Base-by-base conservation (phyloP, 1,139 yeast species). In the Pichia sp. region DNA sequence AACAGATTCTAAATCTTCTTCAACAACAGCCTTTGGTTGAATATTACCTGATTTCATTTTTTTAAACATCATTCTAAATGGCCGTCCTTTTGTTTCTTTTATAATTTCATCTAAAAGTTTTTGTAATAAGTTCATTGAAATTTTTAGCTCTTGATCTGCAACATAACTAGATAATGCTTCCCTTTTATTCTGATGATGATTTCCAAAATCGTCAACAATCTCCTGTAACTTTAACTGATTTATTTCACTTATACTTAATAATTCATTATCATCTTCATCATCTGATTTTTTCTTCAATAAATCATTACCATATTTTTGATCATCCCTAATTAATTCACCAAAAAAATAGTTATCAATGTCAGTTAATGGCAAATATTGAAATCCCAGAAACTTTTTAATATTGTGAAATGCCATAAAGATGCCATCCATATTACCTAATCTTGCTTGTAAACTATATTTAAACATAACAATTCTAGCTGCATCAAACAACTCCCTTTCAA, bases 391-490 rank as follows among this genome's bases (percentile, higher is more conserved):
- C 42, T 81, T 72, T 40, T 79, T 75, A 48, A 89, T 75, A 63
- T 89, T 92, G 66, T 92, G 98, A 63, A 84, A 92, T 0, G 96
- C 96, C 29, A 92, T 73, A 57, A 86, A 89, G 5, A 92, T 88
- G 6, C 98, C 98, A 65, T 90, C 97, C 98, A 92, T 92, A 58
- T 86, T 82, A 1, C 98, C 98, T 43, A 92, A 86, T 53, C 97
- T 74, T 0, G 97, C 97, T 64, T 92, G 98, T 55, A 90, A 73
- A 10, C 87, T 76, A 62, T 90, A 92, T 65, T 92, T 92, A 58
- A 92, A 69, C 67, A 92, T 67, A 0, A 94, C 84, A 1, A 92
- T 78, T 50, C 86, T 70, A 11, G 85, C 77, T 57, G 92, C 73
- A 61, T 92, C 98, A 53, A 70, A 73, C 62, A 76, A 75, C 60